Percentiles rank a stretch among this genome's conserved stretches.
phyloP scores from a whole-genome alignment of 345 rosid genomes.

The Syzygium oleosum region DNA sequence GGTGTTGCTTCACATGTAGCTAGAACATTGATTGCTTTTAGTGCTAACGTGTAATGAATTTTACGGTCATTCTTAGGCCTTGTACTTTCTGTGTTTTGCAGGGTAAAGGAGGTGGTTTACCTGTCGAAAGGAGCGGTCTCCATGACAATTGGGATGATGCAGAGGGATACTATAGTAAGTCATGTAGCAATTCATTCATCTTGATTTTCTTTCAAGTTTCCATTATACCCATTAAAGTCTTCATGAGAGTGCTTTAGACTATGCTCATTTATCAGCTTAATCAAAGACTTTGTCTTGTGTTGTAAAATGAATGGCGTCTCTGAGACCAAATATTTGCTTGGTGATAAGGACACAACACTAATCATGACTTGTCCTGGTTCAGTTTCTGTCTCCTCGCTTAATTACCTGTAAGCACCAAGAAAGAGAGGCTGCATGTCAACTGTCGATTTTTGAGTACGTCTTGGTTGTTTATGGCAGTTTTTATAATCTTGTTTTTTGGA shows the following conservation, averaged over 20 bases:
- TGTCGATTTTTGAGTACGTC: neutral
- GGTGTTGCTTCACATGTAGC: neutral
- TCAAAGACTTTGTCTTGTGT: neutral
- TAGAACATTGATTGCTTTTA: neutral
- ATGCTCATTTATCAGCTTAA: neutral
- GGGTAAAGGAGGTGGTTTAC: conserved; percentile 69
- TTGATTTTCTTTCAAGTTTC: neutral
- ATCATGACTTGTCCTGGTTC: neutral
- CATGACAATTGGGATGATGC: conserved; percentile 99
- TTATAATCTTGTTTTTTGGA: neutral
- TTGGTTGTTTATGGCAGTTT: neutral
- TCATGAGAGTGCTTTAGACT: neutral
- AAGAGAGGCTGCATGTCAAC: neutral
- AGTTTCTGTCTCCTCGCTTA: neutral
- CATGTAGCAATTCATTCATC: neutral
- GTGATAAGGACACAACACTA: neutral
- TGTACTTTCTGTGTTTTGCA: conserved; percentile 25
- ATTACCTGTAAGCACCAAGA: neutral
- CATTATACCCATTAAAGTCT: neutral
- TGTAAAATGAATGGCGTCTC: neutral
- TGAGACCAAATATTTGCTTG: neutral
- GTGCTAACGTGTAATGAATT: neutral
- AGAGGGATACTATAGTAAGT: conserved; percentile 96
- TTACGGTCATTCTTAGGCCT: neutral
- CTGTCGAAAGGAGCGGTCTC: conserved; percentile 68